These are phyloP conservation scores for Geotrichum reessii DNA, from an alignment of 1,139 yeast genomes.

Conservation along the genomic window DNA sequence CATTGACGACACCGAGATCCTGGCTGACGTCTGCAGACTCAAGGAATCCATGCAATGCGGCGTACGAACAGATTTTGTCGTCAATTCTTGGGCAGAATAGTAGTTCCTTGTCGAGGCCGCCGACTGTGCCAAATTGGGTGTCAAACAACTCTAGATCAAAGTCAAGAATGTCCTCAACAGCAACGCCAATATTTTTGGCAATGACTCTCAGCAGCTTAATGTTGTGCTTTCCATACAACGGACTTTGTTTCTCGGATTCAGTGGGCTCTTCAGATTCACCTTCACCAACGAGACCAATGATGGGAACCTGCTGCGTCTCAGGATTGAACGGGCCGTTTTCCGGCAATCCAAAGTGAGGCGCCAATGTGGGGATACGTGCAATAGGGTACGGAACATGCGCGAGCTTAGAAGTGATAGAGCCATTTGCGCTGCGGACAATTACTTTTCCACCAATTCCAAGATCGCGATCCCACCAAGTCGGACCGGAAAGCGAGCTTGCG, in stretches of 20 bases:
- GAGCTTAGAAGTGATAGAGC: conserved; percentile 56
- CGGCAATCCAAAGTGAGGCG: conserved; percentile 86
- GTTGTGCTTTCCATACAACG: conserved; percentile 66
- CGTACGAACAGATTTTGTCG: conserved; percentile 83
- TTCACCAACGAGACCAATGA: conserved; percentile 52
- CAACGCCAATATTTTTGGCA: conserved; percentile 57
- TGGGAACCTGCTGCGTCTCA: conserved; percentile 83
- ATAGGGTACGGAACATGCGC: conserved; percentile 79
- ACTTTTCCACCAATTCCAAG: conserved; percentile 89
- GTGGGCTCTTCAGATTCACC: conserved; percentile 40
- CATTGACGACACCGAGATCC: conserved; percentile 52
- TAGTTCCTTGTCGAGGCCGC: conserved; percentile 86
- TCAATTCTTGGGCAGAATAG: conserved; percentile 88
- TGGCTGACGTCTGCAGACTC: conserved; percentile 47
- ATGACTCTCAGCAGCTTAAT: conserved; percentile 64
- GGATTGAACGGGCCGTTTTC: conserved; percentile 75
- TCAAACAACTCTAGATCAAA: conserved; percentile 82
- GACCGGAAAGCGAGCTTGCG: conserved; percentile 70
- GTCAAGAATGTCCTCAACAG: conserved; percentile 63
- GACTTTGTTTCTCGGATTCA: conserved; percentile 55
- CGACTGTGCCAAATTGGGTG: conserved; percentile 74
- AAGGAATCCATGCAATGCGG: conserved; percentile 63
- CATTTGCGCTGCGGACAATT: conserved; percentile 49
- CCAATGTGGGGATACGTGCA: conserved; percentile 87
- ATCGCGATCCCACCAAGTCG: conserved; percentile 92